A percentile compares a stretch with the other conserved stretches of the same genome.
phyloP scores from a whole-genome alignment of 331 rosid species.

The Cucumis variabilis region DNA sequence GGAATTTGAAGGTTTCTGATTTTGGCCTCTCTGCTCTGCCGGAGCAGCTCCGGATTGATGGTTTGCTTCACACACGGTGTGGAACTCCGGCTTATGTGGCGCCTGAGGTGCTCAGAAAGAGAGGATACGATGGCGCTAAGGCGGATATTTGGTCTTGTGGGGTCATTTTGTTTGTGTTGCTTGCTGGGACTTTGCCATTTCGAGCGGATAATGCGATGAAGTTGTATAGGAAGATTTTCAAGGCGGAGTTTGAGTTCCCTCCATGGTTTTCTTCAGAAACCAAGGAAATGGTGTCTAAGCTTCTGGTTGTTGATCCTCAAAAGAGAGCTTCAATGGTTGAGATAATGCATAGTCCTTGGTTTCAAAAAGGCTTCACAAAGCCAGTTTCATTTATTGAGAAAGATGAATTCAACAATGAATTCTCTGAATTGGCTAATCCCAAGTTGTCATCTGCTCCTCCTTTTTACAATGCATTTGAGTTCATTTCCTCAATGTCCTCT shows the following conservation, averaged over 20 bases:
- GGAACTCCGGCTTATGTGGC: constrained; percentile 91
- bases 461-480: constrained; percentile 80
- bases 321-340: constrained; percentile 60
- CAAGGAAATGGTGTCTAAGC: constrained; percentile 50
- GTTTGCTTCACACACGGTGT: constrained; percentile 78
- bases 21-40: constrained; percentile 80
- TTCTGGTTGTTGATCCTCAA: constrained; percentile 66
- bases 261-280: constrained; percentile 65
- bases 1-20: constrained; percentile 78
- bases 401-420: constrained; percentile 19
- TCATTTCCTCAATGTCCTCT: constrained; percentile 70
- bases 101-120: constrained; percentile 74
- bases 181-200: constrained; percentile 71
- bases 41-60: constrained; percentile 68
- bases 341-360: constrained; percentile 67
- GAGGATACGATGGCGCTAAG: constrained; percentile 80
- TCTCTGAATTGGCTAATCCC: neutral
- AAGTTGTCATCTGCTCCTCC: constrained; percentile 54
- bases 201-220: constrained; percentile 65
- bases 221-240: constrained; percentile 71
- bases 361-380: constrained; percentile 53
- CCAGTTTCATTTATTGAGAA: neutral
- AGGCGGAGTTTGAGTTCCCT: constrained; percentile 61
- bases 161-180: constrained; percentile 64
- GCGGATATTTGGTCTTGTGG: constrained; percentile 91